These are phyloP conservation scores for Laguncularia racemosa DNA, from an alignment of 345 rosid genomes.

Conservation along the genomic window DNA sequence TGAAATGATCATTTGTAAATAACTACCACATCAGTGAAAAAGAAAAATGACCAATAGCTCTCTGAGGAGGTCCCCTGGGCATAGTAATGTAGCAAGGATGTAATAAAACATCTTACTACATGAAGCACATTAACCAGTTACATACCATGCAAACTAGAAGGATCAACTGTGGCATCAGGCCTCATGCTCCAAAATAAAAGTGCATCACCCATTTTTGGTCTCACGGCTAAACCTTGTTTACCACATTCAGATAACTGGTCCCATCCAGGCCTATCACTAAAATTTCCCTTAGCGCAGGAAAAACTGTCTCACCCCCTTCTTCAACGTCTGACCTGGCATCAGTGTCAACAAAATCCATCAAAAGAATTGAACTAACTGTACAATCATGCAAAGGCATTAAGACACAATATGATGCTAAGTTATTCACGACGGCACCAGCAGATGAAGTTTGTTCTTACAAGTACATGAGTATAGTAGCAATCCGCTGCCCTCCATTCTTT, in stretches of 20 bases:
- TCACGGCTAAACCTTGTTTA: slow-evolving; percentile 61
- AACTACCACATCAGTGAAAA: too few relatives aligned
- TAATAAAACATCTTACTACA: background rate
- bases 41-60: too few relatives aligned
- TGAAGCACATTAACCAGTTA: background rate
- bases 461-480: slow-evolving; percentile 92
- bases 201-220: slow-evolving; percentile 86
- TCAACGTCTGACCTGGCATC: slow-evolving; percentile 81
- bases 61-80: too few relatives aligned
- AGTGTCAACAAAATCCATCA: background rate
- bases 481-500: slow-evolving; percentile 83
- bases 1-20: background rate
- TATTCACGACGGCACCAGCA: background rate
- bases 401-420: background rate
- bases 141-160: slow-evolving; percentile 86
- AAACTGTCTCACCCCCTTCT: slow-evolving; percentile 96
- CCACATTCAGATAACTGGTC: slow-evolving; percentile 83
- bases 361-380: slow-evolving; percentile 1
- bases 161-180: slow-evolving; percentile 81
- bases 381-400: background rate
- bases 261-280: slow-evolving; percentile 67
- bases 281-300: slow-evolving; percentile 66
- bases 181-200: slow-evolving; percentile 90
- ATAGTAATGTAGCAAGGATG: background rate
- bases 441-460: slow-evolving; percentile 36